Evolutionary conservation across 2,329 filamentous ascomycete species (phyloP).

Genomic region (Trichoderma gracile): DNA sequence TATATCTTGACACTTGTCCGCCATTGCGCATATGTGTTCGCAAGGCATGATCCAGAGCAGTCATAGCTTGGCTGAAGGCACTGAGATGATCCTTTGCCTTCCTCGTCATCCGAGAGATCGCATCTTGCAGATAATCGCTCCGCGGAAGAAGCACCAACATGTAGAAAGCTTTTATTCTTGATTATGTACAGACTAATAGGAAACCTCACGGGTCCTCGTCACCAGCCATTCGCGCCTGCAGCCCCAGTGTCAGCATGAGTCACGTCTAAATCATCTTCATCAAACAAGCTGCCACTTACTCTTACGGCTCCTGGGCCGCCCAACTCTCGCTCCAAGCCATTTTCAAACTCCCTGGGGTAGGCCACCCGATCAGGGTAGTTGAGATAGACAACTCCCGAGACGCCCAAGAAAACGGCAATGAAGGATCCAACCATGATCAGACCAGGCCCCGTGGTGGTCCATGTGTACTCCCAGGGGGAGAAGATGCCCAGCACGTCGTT

Average conservation of each 20-base stretch:
- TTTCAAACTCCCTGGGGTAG: conserved; percentile 69
- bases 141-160: neutral
- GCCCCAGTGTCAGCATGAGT: conserved; percentile 31
- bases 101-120: neutral
- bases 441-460: conserved; percentile 70
- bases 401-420: conserved; percentile 60
- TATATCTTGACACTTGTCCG: neutral
- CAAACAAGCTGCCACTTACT: conserved; percentile 52
- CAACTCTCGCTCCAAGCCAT: conserved; percentile 71
- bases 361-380: conserved; percentile 72
- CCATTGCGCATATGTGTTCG: neutral
- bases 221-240: conserved; percentile 55
- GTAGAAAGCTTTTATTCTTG: conserved; percentile 12
- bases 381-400: conserved; percentile 67
- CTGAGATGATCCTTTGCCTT: neutral
- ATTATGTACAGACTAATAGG: conserved; percentile 42
- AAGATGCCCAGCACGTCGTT: conserved; percentile 91
- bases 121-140: neutral
- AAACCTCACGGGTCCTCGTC: conserved; percentile 53
- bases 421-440: conserved; percentile 68
- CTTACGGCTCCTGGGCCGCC: conserved; percentile 67
- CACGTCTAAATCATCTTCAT: neutral
- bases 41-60: neutral
- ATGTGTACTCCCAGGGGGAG: conserved; percentile 85
- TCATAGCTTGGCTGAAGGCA: neutral